Base-by-base conservation (phyloP, 2,329 filamentous ascomycete species). In the Beauveria sp. region DNA sequence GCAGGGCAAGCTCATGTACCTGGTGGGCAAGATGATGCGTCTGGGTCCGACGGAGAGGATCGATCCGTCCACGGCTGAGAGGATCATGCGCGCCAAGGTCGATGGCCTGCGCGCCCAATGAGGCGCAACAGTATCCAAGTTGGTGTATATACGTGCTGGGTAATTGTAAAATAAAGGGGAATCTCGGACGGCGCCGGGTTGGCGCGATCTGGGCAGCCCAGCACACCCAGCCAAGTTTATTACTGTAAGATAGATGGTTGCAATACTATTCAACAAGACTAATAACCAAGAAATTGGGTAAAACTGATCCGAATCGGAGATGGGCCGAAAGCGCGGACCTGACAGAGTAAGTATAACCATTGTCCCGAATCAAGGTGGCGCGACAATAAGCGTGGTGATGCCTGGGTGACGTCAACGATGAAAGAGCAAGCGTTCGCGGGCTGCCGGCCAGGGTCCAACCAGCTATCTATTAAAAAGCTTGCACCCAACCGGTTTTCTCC, bases 1-100 rank as follows among this genome's bases (percentile, higher is more conserved):
- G 0, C 76, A 81, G 61, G 83, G 83, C 0, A 85, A 84, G 71
- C 76, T 85, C 51, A 84, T 84, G 82, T 85, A 79, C 65, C 72
- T 85, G 2, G 79, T 85, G 5, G 83, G 83, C 22, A 82, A 79
- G 70, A 81, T 86, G 79, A 80, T 86, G 73, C 74, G 76, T 5
- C 66, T 77, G 1, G 83, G 82, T 0, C 76, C 77, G 3, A 77
- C 82, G 50, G 81, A 83, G 68, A 74, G 80, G 30, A 84, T 84
- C 62, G 79, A 84, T 57, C 82, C 83, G 1, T 71, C 71, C 26
- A 78, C 71, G 30, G 83, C 81, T 0, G 79, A 84, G 70, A 71
- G 66, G 16, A 71, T 79, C 2, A 75, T 85, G 74, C 70, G 70
- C 10, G 52, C 41, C 44, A 62, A 55, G 52, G 51, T 62, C 47